Evolutionary conservation across 2,329 filamentous ascomycete genomes (phyloP), one percentile per base, ranked within the genome.

Genomic region (Epichloe scottii): DNA sequence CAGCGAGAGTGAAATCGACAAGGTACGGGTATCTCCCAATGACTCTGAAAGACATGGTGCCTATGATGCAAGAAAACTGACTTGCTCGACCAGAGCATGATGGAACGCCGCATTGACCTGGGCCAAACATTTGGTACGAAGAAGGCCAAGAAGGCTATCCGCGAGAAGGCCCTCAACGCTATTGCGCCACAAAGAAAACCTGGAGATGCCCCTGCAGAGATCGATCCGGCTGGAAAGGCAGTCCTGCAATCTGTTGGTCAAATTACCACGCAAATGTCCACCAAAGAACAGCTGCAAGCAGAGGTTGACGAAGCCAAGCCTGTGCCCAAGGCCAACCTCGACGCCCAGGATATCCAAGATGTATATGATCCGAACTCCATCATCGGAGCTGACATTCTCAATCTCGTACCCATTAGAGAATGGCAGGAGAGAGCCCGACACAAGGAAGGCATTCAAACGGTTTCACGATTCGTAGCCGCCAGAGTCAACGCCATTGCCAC

Each of bases 111-210:
- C 58, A 83, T 81, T 58, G 79, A 83, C 2, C 79, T 94, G 12
- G 86, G 85, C 40, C 77, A 86, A 59, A 81, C 84, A 34, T 94
- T 94, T 61, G 88, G 88, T 64, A 91, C 87, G 26, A 89, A 87
- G 71, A 91, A 90, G 68, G 85, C 87, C 21, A 85, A 83, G 73
- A 91, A 90, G 69, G 84, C 81, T 1, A 81, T 93, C 58, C 74
- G 76, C 30, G 78, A 82, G 51, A 74, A 78, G 56, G 81, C 81
- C 2, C 76, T 86, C 59, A 89, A 90, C 61, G 84, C 85, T 17
- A 88, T 91, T 58, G 69, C 68, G 41, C 66, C 72, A 41, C 63
- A 65, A 60, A 68, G 63, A 55, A 63, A 58, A 51, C 49, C 57
- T 38, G 61, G 65, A 21, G 63, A 66, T 37, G 63, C 62, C 42